Percentiles rank a stretch among this genome's conserved stretches.
These are phyloP conservation scores for Phaffomyces antillensis DNA, from an alignment of 805 yeast genomes.

Conservation along the genomic window DNA sequence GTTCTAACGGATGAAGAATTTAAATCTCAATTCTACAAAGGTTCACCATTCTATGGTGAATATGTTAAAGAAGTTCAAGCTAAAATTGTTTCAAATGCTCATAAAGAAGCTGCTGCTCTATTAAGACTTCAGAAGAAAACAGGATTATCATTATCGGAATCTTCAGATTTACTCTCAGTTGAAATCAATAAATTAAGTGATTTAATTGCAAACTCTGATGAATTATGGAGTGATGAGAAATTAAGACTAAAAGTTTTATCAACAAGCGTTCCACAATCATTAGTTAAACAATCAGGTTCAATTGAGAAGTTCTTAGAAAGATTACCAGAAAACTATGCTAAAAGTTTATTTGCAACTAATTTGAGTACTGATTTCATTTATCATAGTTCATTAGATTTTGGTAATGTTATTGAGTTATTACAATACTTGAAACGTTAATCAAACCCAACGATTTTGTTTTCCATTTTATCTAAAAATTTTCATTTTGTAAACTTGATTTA, in stretches of 20 bases:
- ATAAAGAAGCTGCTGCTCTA: conserved; percentile 75
- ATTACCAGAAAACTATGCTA: conserved; percentile 83
- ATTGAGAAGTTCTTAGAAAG: conserved; percentile 61
- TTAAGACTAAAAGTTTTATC: conserved; percentile 73
- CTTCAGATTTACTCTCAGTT: conserved; percentile 77
- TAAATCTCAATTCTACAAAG: conserved; percentile 61
- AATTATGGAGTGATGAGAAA: conserved; percentile 73
- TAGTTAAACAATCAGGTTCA: conserved; percentile 66
- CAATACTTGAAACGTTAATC: conserved; percentile 18
- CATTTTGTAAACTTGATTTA: too few species aligned
- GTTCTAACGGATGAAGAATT: conserved; percentile 84
- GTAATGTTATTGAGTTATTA: conserved; percentile 23
- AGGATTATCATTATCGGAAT: conserved; percentile 51
- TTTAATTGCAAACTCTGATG: conserved; percentile 74
- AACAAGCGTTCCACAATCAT: conserved; percentile 71
- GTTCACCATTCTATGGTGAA: conserved; percentile 70
- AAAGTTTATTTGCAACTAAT: conserved; percentile 57
- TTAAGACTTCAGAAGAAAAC: conserved; percentile 69
- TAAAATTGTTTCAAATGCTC: conserved; percentile 70
- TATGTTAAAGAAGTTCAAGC: conserved; percentile 82
- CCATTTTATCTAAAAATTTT: background rate
- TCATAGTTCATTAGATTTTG: conserved; percentile 20
- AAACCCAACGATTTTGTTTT: background rate
- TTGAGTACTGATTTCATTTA: conserved; percentile 23
- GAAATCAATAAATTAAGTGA: conserved; percentile 83